Percentiles rank a stretch among this genome's conserved stretches.
These are phyloP conservation scores for Neocucurbitaria cava DNA, from an alignment of 2,329 filamentous ascomycete genomes.

Conservation along the genomic window DNA sequence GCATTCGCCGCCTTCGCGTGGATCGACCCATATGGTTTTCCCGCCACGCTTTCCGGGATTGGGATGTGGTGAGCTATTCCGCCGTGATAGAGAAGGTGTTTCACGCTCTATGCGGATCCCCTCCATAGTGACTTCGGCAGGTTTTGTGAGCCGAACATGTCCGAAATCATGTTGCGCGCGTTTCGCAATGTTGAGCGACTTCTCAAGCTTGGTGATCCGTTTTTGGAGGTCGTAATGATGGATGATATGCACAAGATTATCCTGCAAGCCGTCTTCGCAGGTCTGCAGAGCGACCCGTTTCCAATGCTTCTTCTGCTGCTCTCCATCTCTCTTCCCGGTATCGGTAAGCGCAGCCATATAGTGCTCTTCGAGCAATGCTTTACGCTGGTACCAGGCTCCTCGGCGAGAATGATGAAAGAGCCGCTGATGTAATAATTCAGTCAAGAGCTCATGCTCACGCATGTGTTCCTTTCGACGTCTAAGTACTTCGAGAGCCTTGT, in stretches of 20 bases:
- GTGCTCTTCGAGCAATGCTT: conserved; percentile 91
- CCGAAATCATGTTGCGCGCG: conserved; percentile 92
- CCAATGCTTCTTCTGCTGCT: conserved; percentile 82
- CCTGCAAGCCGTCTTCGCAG: conserved; percentile 85
- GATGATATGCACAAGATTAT: conserved; percentile 87
- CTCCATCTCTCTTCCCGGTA: conserved; percentile 47
- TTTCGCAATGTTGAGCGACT: conserved; percentile 78
- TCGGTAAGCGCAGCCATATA: conserved; percentile 72
- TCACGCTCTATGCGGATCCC: conserved; percentile 78
- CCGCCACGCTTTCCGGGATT: conserved; percentile 58
- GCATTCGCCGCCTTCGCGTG: conserved; percentile 74
- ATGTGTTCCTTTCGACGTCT: conserved; percentile 82
- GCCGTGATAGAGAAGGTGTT: conserved; percentile 43
- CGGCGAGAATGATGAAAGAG: conserved; percentile 86
- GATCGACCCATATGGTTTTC: conserved; percentile 90
- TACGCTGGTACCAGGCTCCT: conserved; percentile 94
- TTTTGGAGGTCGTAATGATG: conserved; percentile 96
- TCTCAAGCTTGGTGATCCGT: conserved; percentile 89
- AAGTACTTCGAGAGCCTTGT: conserved; percentile 82
- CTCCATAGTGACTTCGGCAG: conserved; percentile 75
- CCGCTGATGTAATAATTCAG: conserved; percentile 77
- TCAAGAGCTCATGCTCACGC: conserved; percentile 76
- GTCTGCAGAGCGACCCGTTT: conserved; percentile 76
- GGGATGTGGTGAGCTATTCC: conserved; percentile 39
- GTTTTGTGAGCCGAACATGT: conserved; percentile 79